phyloP scores from a whole-genome alignment of 2,329 filamentous ascomycete genomes.

The Colletotrichum acutatum region DNA sequence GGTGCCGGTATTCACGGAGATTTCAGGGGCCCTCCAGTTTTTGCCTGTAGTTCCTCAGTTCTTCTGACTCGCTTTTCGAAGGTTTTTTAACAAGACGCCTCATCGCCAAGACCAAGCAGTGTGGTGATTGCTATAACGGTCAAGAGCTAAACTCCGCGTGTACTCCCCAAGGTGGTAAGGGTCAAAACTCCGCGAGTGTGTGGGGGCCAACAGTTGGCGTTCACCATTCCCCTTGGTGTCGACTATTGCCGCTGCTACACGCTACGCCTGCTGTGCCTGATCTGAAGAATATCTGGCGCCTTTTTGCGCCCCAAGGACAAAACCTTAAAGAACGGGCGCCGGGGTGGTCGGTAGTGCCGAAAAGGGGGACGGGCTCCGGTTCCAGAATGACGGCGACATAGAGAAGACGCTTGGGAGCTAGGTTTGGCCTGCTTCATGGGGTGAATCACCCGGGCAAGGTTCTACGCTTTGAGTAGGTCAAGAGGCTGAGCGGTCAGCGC shows the following conservation, averaged over 20 bases:
- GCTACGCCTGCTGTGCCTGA: neutral
- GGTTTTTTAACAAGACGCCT: neutral
- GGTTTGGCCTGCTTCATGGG: constrained; percentile 15
- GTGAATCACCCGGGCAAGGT: constrained; percentile 22
- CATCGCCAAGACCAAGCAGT: constrained; percentile 22
- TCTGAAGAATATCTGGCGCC: constrained; percentile 3
- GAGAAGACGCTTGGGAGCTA: neutral
- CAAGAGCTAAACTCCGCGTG: neutral
- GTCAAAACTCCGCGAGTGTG: neutral
- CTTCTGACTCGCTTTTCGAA: constrained; percentile 13
- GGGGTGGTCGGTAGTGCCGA: constrained; percentile 24
- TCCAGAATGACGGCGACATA: constrained; percentile 9
- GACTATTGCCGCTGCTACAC: neutral
- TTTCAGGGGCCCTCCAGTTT: constrained; percentile 17
- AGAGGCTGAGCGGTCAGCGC: constrained; percentile 21
- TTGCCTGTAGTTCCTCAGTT: neutral
- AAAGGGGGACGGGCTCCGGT: constrained; percentile 24
- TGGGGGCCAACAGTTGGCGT: neutral
- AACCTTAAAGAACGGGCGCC: constrained; percentile 29
- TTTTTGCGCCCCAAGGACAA: constrained; percentile 11
- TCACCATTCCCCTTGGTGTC: neutral
- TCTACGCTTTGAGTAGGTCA: constrained; percentile 18
- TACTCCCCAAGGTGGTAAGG: too few species aligned
- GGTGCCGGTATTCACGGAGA: constrained; percentile 10
- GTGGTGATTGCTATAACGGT: neutral